These are phyloP conservation scores for Diaporthe nobilis DNA, from an alignment of 2,329 filamentous ascomycete species.

Conservation along the genomic window DNA sequence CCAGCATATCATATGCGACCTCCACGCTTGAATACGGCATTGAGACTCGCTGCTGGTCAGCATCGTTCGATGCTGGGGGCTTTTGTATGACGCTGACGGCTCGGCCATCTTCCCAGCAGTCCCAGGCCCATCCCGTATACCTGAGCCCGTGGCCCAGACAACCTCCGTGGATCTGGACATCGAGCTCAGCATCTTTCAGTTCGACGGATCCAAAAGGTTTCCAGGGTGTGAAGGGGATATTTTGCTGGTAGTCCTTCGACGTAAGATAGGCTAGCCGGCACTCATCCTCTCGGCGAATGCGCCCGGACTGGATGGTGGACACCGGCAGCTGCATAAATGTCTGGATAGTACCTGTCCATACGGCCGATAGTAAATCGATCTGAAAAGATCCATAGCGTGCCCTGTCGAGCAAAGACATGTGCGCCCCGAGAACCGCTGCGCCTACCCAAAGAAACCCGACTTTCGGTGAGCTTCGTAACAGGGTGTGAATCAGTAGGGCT, in stretches of 20 bases:
- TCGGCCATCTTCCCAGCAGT: conserved; percentile 1
- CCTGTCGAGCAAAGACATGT: neutral
- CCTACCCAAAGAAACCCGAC: conserved; percentile 10
- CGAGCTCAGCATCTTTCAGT: neutral
- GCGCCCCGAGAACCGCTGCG: neutral
- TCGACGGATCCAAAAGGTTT: neutral
- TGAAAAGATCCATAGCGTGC: neutral
- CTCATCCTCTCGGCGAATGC: conserved; percentile 20
- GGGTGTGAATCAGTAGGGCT: neutral
- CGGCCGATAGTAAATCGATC: conserved; percentile 8
- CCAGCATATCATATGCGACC: conserved; percentile 9
- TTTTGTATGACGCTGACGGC: neutral
- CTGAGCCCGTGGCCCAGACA: neutral
- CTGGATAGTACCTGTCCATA: conserved; percentile 4
- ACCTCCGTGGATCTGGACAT: neutral
- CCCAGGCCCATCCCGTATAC: conserved; percentile 19
- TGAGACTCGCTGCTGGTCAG: neutral
- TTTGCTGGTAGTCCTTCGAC: conserved; percentile 6
- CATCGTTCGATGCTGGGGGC: neutral
- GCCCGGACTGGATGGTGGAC: neutral
- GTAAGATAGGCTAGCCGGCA: conserved; percentile 16
- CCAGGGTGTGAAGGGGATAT: neutral
- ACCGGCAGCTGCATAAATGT: conserved; percentile 29
- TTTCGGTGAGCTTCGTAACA: neutral
- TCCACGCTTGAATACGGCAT: neutral